Percentiles rank a stretch among this genome's conserved stretches.
Conservation (phyloP, 2,329 filamentous ascomycete species). For the Arthroderma sp. region DNA sequence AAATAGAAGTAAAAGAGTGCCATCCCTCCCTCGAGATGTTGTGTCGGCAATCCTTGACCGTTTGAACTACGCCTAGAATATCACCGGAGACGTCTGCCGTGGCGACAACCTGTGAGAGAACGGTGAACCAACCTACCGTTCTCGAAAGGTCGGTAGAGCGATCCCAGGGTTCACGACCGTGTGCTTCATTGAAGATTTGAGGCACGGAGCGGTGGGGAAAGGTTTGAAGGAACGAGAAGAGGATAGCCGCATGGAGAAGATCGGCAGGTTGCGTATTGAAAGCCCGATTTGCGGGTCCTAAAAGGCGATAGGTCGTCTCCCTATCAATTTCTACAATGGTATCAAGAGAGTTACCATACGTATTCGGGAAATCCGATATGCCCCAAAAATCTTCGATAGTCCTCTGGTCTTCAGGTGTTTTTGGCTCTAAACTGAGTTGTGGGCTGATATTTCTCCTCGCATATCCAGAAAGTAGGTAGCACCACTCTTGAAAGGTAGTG, state of each 20-base stretch:
- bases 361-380: no score
- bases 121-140: constrained; percentile 40
- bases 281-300: constrained; percentile 12
- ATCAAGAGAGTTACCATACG: no score
- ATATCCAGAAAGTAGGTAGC: no score
- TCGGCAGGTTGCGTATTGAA: constrained; percentile 24
- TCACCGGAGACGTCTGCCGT: constrained; percentile 9
- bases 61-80: constrained; percentile 20
- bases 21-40: constrained; percentile 18
- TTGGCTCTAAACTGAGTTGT: no score
- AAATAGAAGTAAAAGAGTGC: constrained; percentile 21
- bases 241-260: constrained; percentile 23
- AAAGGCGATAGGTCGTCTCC: no score
- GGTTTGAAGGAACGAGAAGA: constrained; percentile 30
- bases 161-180: constrained; percentile 35
- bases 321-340: no score
- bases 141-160: constrained; percentile 31
- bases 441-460: no score
- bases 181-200: constrained; percentile 37
- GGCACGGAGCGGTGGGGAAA: constrained; percentile 31
- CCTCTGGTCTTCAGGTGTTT: no score
- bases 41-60: constrained; percentile 27
- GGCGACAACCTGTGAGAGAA: constrained; percentile 30
- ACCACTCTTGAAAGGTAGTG: no score
- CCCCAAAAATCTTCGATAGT: no score